Conservation (phyloP, 1,284 basidiomycete species). For the Boletus smithii region DNA sequence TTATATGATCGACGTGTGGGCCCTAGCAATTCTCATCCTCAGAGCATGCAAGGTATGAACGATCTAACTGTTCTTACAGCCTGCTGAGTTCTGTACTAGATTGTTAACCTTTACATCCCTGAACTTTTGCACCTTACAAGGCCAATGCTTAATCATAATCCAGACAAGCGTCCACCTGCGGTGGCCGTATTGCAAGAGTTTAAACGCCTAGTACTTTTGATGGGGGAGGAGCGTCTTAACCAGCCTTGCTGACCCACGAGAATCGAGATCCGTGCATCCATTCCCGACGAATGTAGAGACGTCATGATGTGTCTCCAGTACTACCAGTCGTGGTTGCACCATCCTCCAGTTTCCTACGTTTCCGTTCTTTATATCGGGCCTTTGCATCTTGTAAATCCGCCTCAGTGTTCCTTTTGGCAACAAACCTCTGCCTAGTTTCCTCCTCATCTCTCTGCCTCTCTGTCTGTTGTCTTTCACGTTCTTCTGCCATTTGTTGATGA, state of each 20-base stretch:
- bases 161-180: constrained; percentile 50
- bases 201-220: constrained; percentile 24
- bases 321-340: not conserved
- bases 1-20: constrained; percentile 71
- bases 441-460: constrained; percentile 60
- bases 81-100: constrained; percentile 36
- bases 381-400: constrained; percentile 67
- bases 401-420: constrained; percentile 70
- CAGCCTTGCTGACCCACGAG: constrained; percentile 13
- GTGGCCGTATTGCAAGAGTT: constrained; percentile 48
- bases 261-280: not conserved
- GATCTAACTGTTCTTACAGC: not conserved
- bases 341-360: constrained; percentile 72
- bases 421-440: constrained; percentile 52
- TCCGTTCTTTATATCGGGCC: constrained; percentile 76
- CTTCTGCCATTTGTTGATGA: constrained; percentile 68
- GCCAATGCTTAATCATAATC: constrained; percentile 54
- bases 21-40: constrained; percentile 59
- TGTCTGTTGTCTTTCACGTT: constrained; percentile 54
- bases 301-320: constrained; percentile 13
- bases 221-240: constrained; percentile 33
- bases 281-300: not conserved
- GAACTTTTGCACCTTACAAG: constrained; percentile 51
- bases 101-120: constrained; percentile 53
- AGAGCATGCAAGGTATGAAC: constrained; percentile 57